A percentile compares a stretch with the other conserved stretches of the same genome.
These are phyloP conservation scores for Phytophthora pinifolia DNA, from an alignment of 352 stramenopile genomes.

Conservation along the genomic window DNA sequence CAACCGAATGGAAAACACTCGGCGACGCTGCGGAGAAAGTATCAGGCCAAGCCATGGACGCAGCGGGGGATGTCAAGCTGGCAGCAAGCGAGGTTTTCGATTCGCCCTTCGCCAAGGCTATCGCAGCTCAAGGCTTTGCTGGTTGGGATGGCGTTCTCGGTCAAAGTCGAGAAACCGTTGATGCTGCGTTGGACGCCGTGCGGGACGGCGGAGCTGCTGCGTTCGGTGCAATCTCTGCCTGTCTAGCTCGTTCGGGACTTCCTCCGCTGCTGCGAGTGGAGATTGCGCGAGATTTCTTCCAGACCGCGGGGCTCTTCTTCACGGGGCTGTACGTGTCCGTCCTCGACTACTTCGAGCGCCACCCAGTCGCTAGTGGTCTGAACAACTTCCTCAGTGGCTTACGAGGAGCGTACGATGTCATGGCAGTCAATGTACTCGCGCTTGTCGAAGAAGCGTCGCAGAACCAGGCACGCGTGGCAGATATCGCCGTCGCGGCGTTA, in stretches of 20 bases:
- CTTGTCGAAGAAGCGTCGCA: constrained; percentile 14
- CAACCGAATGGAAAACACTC: constrained; percentile 5
- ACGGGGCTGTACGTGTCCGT: constrained; percentile 30
- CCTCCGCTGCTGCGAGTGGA: constrained; percentile 35
- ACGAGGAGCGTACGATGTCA: constrained; percentile 29
- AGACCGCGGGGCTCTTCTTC: constrained; percentile 39
- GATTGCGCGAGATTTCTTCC: constrained; percentile 35
- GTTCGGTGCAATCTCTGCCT: constrained; percentile 11
- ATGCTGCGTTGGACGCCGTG: constrained; percentile 28
- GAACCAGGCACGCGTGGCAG: constrained; percentile 11
- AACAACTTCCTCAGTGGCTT: constrained; percentile 24
- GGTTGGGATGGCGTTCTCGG: constrained; percentile 28
- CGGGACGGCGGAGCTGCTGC: constrained; percentile 16
- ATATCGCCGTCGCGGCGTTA: constrained; percentile 31
- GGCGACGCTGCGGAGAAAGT: constrained; percentile 13
- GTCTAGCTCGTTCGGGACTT: constrained; percentile 21
- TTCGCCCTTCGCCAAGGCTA: constrained; percentile 29
- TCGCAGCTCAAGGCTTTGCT: constrained; percentile 24
- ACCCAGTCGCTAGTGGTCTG: constrained; percentile 17
- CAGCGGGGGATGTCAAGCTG: background rate
- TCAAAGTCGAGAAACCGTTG: constrained; percentile 30
- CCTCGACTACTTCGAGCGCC: constrained; percentile 18
- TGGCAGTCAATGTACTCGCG: constrained; percentile 22
- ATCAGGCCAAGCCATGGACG: background rate
- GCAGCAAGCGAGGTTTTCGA: constrained; percentile 30